Evolutionary conservation across 176 grass and related monocot genomes (phyloP), one percentile per base, ranked within the genome.

Genomic region (Melocanna baccifera): DNA sequence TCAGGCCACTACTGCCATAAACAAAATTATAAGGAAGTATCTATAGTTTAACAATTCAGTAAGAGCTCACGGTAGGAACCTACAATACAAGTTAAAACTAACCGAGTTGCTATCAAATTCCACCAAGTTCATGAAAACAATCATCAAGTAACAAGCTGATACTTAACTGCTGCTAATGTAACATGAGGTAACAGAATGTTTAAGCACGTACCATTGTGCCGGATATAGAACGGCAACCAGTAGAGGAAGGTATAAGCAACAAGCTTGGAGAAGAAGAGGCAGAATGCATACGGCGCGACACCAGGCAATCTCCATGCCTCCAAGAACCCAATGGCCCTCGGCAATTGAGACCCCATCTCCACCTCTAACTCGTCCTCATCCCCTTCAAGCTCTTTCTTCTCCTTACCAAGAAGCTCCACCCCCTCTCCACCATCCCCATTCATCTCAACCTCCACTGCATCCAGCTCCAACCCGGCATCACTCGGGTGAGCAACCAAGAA

Each of bases 231-330:
- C 9, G 96, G 93, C 77, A 98, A 86, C 93, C 93, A 98, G 76
- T 95, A 98, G 34, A 98, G 89, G 84, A 98, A 95, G 9, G 96
- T 98, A 75, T 93, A 95, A 23, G 93, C 96, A 34, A 98, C 96
- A 69, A 98, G 89, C 86, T 98, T 98, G 63, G 96, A 95, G 81
- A 98, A 98, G 89, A 98, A 98, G 69, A 98, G 93, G 87, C 96
- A 98, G 74, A 92, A 95, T 6, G 96, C 91, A 90, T 89, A 98
- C 0, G 87, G 81, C 0, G 83, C 89, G 15, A 98, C 96, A 0
- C 86, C 86, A 0, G 96, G 96, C 68, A 95, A 87, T 83, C 69
- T 95, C 96, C 96, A 98, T 12, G 96, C 96, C 67, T 98, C 96
- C 70, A 92, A 86, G 91, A 98, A 98, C 20, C 96, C 91, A 72